These are phyloP conservation scores for Singerocomus inundabilis DNA, from an alignment of 1,284 basidiomycete species.

Conservation along the genomic window DNA sequence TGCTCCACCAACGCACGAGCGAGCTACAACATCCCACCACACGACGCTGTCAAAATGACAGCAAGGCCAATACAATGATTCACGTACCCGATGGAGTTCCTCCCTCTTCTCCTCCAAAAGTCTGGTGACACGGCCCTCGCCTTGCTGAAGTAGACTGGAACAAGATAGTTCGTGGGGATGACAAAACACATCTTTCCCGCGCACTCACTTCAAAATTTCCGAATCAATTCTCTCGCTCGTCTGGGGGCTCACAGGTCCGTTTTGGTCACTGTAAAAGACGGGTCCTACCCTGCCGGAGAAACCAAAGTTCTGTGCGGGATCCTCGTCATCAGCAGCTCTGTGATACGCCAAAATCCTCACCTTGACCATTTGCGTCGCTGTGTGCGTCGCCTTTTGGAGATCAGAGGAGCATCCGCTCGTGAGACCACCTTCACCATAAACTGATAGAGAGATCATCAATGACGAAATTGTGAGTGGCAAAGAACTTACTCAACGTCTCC, in stretches of 20 bases:
- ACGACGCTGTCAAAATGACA: constrained; percentile 2
- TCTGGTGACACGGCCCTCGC: constrained; percentile 66
- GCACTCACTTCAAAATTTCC: constrained; percentile 73
- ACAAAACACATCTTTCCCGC: neutral
- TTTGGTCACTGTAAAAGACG: constrained; percentile 73
- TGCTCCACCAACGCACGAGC: constrained; percentile 89
- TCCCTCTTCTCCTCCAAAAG: constrained; percentile 72
- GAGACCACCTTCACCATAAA: constrained; percentile 85
- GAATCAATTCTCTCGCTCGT: constrained; percentile 82
- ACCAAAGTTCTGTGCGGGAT: constrained; percentile 63
- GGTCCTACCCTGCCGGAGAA: constrained; percentile 85
- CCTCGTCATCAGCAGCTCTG: neutral
- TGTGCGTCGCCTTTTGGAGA: constrained; percentile 74
- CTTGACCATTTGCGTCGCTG: constrained; percentile 88
- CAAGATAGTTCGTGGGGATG: neutral
- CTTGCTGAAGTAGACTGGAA: constrained; percentile 68
- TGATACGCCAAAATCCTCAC: constrained; percentile 39
- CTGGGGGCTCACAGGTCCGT: constrained; percentile 65
- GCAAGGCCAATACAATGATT: neutral
- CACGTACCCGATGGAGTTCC: constrained; percentile 77
- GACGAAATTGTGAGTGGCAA: neutral
- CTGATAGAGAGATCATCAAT: constrained; percentile 37
- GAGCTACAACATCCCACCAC: constrained; percentile 47
- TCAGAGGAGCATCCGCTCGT: constrained; percentile 92
- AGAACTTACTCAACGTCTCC: constrained; percentile 75